Evolutionary conservation across 2,329 filamentous ascomycete genomes (phyloP), one percentile per base, ranked within the genome.

Genomic region (Conoideocrella luteorostrata): DNA sequence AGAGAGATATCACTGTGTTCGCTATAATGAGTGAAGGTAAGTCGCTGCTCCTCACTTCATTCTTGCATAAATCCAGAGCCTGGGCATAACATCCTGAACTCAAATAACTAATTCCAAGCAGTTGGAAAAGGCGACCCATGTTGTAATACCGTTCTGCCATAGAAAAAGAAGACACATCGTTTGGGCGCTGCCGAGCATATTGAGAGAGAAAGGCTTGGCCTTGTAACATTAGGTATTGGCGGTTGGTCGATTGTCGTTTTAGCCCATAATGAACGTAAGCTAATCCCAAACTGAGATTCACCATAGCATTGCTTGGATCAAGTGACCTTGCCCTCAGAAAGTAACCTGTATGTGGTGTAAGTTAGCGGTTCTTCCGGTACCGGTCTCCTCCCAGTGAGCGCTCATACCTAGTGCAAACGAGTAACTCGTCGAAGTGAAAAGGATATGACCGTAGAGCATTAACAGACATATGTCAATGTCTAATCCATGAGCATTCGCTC

Each of bases 231-330:
- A 89, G 78, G 57, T 87, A 91, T 59, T 97, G 91, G 2, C 93
- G 74, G 59, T 97, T 97, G 38, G 91, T 88, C 0, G 85, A 82
- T 62, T 95, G 88, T 2, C 91, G 78, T 62, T 97, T 96, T 57
- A 96, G 76, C 1, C 86, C 84, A 60, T 93, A 86, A 61, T 96
- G 88, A 30, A 96, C 78, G 61, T 95, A 97, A 23, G 84, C 83
- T 11, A 93, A 75, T 0, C 84, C 89, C 20, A 96, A 82, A 53
- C 80, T 86, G 10, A 98, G 75, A 49, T 88, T 84, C 50, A 96
- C 77, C 55, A 87, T 80, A 0, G 84, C 76, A 56, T 95, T 94
- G 7, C 75, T 65, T 1, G 86, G 84, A 51, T 89, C 83, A 2
- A 96, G 66, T 2, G 86, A 78, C 44, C 80, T 77, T 1, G 85